Evolutionary conservation across 1,284 basidiomycete genomes (phyloP), one percentile per base, ranked within the genome.

Genomic region (Lignosus rhinocerotis): DNA sequence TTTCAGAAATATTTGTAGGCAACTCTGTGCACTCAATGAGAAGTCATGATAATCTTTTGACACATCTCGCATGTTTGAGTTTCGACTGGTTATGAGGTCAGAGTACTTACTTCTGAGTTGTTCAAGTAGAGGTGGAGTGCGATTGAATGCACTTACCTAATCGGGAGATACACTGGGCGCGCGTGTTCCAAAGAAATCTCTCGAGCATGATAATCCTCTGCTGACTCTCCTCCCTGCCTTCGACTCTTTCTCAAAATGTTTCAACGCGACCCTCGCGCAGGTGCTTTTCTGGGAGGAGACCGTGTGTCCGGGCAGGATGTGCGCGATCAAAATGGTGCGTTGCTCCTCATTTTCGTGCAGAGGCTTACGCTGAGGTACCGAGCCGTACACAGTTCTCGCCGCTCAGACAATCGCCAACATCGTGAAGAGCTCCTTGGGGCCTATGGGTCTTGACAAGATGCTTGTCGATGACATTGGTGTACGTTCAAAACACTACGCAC

Each of bases 401-500:
- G 96, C 96, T 49, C 91, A 94, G 73, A 90, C 95, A 10, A 97
- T 99, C 69, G 94, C 97, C 63, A 99, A 99, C 77, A 92, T 98
- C 67, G 88, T 99, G 55, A 98, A 97, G 82, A 97, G 93, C 68
- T 97, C 94, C 47, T 75, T 99, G 44, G 97, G 97, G 9, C 97
- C 97, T 6, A 84, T 98, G 57, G 96, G 94, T 38, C 84, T 97
- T 2, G 95, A 97, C 74, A 97, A 97, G 77, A 96, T 99, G 96
- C 83, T 98, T 51, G 96, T 99, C 31, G 96, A 99, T 75, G 97
- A 98, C 76, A 96, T 99, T 68, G 97, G 97, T 68, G 93, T 93
- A 69, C 69, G 88, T 73, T 21, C 30, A n/a, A 2, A 30, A 41
- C 21, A 31, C 14, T 38, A 1, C 8, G 1, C 31, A 2, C 32